Evolutionary conservation across 2,329 filamentous ascomycete genomes (phyloP), one percentile per base, ranked within the genome.

Genomic region (Aspergillus niger): DNA sequence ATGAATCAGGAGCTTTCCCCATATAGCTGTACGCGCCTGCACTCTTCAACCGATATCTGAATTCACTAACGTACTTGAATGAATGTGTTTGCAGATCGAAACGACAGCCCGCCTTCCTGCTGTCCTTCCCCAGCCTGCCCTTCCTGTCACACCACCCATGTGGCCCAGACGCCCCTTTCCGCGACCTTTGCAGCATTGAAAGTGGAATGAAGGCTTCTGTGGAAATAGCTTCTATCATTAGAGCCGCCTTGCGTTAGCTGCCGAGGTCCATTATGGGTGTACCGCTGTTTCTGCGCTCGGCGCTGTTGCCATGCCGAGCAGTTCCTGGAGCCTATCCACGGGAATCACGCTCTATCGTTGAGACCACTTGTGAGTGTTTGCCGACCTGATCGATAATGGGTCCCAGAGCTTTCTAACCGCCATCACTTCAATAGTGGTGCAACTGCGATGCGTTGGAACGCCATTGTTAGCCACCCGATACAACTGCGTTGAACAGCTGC

Each of bases 221-320:
- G 53, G 53, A 10, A 17, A 47, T 22, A 13, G 24, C n/a, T 38
- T 3, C 26, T 41, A 20, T n/a, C 20, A 8, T 30, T 17, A 32
- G 47, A 49, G 47, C 17, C 26, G 26, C 15, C 30, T 30, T 50
- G 20, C 53, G 17, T 55, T 47, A 57, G 24, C 28, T 39, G 22
- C 50, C 39, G 50, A 32, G 39, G 53, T 36, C 58, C 52, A 58
- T 47, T 43, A 74, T 74, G 71, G 70, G 68, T 68, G 68, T 61
- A 39, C 48, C 68, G 22, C 51, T 64, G 44, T 65, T 67, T 61
- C 58, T 74, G 67, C 66, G 67, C 60, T 68, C 65, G 56, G 70
- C 67, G 11, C 63, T 72, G 59, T 59, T 67, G 44, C 67, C 69
- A 44, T 73, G 67, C 65, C 66, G 69, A 32, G 67, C 63, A 44